phyloP scores from a whole-genome alignment of 768 basidiomycete genomes.

The Gloeophyllum trabeum region DNA sequence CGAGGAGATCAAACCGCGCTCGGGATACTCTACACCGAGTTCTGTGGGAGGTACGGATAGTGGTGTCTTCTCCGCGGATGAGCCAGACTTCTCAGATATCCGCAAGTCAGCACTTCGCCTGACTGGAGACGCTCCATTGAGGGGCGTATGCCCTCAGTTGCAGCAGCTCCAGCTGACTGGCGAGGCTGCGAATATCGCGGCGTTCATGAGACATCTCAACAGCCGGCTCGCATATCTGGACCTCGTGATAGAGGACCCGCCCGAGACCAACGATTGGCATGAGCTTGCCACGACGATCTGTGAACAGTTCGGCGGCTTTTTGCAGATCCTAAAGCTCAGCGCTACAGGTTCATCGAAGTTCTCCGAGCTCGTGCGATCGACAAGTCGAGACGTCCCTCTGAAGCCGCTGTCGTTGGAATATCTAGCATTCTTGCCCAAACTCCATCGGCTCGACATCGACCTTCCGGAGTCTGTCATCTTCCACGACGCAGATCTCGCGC shows the following conservation, averaged over 20 bases:
- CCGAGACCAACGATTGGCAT: conserved; percentile 65
- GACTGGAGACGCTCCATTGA: conserved; percentile 46
- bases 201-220: conserved; percentile 61
- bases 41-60: conserved; percentile 62
- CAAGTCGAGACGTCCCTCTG: conserved; percentile 51
- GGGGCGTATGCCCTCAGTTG: conserved; percentile 46
- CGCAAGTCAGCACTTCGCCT: conserved; percentile 59
- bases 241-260: conserved; percentile 71
- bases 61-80: conserved; percentile 69
- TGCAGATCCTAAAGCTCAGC: conserved; percentile 49
- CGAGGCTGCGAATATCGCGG: conserved; percentile 55
- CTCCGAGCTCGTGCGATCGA: conserved; percentile 70
- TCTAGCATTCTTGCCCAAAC: conserved; percentile 37
- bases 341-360: conserved; percentile 70
- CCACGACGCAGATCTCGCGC: conserved; percentile 44
- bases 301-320: conserved; percentile 45
- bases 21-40: conserved; percentile 61
- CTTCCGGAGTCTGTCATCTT: conserved; percentile 69
- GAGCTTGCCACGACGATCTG: conserved; percentile 54
- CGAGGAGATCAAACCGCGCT: conserved; percentile 49
- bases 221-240: conserved; percentile 59
- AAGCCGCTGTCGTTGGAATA: conserved; percentile 52
- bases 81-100: conserved; percentile 66
- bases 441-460: conserved; percentile 63
- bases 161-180: conserved; percentile 58